These are phyloP conservation scores for Eucalyptus marginata DNA, from an alignment of 345 rosid genomes.

Conservation along the genomic window DNA sequence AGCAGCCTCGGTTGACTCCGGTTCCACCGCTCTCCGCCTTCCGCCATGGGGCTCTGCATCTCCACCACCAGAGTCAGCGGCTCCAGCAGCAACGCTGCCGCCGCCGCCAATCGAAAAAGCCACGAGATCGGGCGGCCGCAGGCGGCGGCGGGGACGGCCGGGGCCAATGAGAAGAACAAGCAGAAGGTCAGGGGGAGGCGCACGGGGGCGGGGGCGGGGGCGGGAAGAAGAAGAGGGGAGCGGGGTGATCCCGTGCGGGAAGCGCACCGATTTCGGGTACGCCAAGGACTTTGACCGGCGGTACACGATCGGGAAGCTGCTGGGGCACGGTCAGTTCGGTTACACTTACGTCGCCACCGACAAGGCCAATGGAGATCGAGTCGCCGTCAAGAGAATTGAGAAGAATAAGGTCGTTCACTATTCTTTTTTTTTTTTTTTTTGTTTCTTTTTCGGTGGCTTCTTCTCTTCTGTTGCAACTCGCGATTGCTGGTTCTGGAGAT, in stretches of 20 bases:
- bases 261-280: slow-evolving; percentile 73
- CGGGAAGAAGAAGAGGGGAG: not conserved
- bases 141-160: not conserved
- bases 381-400: slow-evolving; percentile 77
- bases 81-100: slow-evolving; percentile 20
- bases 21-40: not conserved
- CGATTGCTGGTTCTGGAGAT: not conserved
- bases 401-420: slow-evolving; percentile 58
- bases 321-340: slow-evolving; percentile 93
- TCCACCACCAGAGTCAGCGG: slow-evolving; percentile 34
- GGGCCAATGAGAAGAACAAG: not conserved
- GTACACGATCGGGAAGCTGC: slow-evolving; percentile 57
- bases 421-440: not conserved
- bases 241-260: slow-evolving; percentile 53
- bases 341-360: slow-evolving; percentile 82
- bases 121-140: not conserved
- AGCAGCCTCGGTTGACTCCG: not conserved
- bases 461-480: not conserved
- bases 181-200: not conserved
- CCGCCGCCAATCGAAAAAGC: not conserved
- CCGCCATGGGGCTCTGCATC: slow-evolving; percentile 25
- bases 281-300: slow-evolving; percentile 60
- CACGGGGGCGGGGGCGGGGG: slow-evolving; percentile 1
- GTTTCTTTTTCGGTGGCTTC: not conserved
- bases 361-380: slow-evolving; percentile 59